Conservation (phyloP, 768 basidiomycete genomes). For the Podaxis sp. region DNA sequence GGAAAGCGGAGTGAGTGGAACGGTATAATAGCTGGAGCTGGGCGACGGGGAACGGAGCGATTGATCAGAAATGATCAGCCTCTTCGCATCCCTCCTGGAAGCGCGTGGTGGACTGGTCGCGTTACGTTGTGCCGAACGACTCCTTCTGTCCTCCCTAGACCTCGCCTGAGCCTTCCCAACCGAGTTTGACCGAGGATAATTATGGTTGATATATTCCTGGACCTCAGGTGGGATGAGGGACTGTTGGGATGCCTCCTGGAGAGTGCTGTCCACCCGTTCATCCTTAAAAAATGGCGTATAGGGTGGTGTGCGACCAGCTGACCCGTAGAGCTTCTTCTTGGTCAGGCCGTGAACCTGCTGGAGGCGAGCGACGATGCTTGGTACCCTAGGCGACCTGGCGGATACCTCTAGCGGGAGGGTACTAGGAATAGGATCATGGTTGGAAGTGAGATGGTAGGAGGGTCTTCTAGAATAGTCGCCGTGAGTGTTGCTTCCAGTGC, state of each 20-base stretch:
- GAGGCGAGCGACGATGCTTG: constrained; percentile 59
- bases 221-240: constrained; percentile 27
- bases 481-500: neutral
- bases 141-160: constrained; percentile 5
- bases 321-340: constrained; percentile 65
- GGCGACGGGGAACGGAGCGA: neutral
- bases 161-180: constrained; percentile 9
- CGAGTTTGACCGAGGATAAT: constrained; percentile 8
- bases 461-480: neutral
- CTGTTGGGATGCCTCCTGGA: constrained; percentile 26
- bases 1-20: neutral
- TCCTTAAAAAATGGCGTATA: constrained; percentile 56
- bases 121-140: constrained; percentile 2
- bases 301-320: constrained; percentile 35
- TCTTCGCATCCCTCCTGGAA: neutral
- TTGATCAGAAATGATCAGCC: neutral
- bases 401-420: neutral
- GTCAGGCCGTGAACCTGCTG: constrained; percentile 70
- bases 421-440: neutral
- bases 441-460: neutral
- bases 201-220: constrained; percentile 12
- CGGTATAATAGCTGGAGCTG: neutral
- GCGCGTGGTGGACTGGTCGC: constrained; percentile 4
- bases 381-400: constrained; percentile 24
- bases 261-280: constrained; percentile 34